Evolutionary conservation across 148 eudicot genomes (phyloP).

Genomic region (Linanthus parryae): DNA sequence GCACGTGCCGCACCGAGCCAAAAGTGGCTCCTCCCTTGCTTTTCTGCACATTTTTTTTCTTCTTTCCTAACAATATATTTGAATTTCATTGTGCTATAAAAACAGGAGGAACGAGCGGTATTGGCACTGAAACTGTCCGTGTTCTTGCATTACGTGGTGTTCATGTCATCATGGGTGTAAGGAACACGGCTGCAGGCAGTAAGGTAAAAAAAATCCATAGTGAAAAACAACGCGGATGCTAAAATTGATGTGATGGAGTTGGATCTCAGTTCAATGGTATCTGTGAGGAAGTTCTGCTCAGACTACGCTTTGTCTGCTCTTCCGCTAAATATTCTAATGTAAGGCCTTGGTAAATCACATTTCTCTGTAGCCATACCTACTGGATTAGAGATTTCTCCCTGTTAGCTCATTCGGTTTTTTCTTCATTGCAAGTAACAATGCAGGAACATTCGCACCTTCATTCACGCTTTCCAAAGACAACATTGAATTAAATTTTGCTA

Average conservation of each 20-base stretch:
- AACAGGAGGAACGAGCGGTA: conserved; percentile 82
- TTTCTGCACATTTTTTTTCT: too few species aligned
- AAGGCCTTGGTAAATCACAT: too few species aligned
- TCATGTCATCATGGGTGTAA: conserved; percentile 70
- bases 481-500: conserved; percentile 79
- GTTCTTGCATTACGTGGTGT: conserved; percentile 82
- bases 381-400: too few species aligned
- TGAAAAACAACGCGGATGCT: conserved; percentile 47
- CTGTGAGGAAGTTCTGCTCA: conserved; percentile 58
- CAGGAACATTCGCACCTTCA: conserved; percentile 78
- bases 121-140: conserved; percentile 65
- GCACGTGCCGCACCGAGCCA: too few species aligned
- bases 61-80: too few species aligned
- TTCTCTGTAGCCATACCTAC: too few species aligned
- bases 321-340: conserved; percentile 66
- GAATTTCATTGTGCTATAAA: too few species aligned
- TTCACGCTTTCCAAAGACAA: conserved; percentile 70
- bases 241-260: conserved; percentile 71
- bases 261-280: conserved; percentile 67
- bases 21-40: too few species aligned
- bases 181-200: conserved; percentile 46
- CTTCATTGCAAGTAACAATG: conserved; percentile 51
- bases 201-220: conserved; percentile 40
- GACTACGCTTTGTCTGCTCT: conserved; percentile 36
- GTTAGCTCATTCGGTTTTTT: neutral